These are phyloP conservation scores for Corrigiola litoralis DNA, from an alignment of 179 eudicot species.

Conservation along the genomic window DNA sequence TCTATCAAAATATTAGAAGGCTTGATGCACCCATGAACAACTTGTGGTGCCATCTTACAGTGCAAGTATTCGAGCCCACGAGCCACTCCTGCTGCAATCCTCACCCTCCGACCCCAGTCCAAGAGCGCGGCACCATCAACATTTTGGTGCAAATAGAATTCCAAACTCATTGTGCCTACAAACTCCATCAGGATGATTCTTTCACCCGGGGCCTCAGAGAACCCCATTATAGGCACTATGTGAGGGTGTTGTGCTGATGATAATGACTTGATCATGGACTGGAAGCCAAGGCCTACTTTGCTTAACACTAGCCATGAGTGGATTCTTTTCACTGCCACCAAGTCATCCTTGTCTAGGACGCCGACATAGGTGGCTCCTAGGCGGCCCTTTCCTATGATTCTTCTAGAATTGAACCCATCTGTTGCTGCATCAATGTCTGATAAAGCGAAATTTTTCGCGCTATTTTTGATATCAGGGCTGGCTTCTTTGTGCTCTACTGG, in stretches of 20 bases:
- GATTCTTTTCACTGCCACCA: constrained; percentile 62
- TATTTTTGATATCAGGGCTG: constrained; percentile 17
- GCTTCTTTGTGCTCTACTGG: constrained; percentile 26
- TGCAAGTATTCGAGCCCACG: constrained; percentile 81
- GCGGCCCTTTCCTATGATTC: constrained; percentile 65
- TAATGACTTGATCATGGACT: constrained; percentile 49
- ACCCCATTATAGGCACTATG: constrained; percentile 64
- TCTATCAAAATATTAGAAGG: constrained; percentile 74
- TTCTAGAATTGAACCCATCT: constrained; percentile 57
- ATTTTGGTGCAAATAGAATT: constrained; percentile 54
- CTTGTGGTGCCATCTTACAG: constrained; percentile 57
- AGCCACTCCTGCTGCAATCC: constrained; percentile 59
- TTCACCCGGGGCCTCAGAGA: constrained; percentile 84
- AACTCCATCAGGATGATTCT: constrained; percentile 67
- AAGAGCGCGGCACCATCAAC: constrained; percentile 35
- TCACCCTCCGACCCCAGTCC: constrained; percentile 62
- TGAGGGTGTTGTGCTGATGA: constrained; percentile 66
- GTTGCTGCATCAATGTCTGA: constrained; percentile 63
- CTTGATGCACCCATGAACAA: constrained; percentile 82
- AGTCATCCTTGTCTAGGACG: constrained; percentile 42
- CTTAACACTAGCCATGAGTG: constrained; percentile 65
- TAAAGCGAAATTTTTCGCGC: constrained; percentile 36
- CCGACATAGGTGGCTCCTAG: constrained; percentile 73
- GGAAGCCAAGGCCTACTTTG: constrained; percentile 56
- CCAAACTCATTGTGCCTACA: constrained; percentile 60